Conservation (phyloP, 371 early-diverging fungal genomes). For the Mucor saturninus region DNA sequence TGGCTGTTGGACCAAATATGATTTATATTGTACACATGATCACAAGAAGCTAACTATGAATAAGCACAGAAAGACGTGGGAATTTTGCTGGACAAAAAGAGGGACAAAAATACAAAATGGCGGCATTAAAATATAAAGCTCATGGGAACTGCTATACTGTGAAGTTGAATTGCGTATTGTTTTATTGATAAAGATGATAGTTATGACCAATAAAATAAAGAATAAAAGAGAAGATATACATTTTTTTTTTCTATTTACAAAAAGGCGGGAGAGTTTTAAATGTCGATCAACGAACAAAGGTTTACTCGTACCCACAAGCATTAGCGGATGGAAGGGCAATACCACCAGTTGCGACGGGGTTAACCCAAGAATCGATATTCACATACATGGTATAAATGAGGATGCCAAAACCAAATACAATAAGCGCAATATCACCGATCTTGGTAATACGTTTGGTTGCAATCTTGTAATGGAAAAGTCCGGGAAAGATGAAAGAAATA, state of each 20-base stretch:
- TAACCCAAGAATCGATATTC: conserved; percentile 18
- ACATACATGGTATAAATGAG: conserved; percentile 45
- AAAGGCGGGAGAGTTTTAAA: neutral
- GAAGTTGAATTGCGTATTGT: too few relatives aligned
- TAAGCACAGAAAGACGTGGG: too few relatives aligned
- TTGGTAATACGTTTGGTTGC: conserved; percentile 39
- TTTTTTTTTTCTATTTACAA: neutral
- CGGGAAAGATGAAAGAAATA: conserved; percentile 54
- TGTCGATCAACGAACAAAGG: conserved; percentile 8
- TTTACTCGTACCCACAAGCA: neutral
- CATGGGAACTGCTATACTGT: too few relatives aligned
- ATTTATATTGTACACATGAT: too few relatives aligned
- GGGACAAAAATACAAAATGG: too few relatives aligned
- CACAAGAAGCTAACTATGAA: too few relatives aligned
- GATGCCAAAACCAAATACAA: conserved; percentile 61
- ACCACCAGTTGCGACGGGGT: conserved; percentile 22
- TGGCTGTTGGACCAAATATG: too few relatives aligned
- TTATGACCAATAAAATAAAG: neutral
- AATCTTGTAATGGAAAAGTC: conserved; percentile 69
- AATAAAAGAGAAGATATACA: neutral
- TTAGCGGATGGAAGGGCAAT: neutral
- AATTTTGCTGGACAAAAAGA: too few relatives aligned
- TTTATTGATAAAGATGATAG: too few relatives aligned
- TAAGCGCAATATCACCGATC: conserved; percentile 48
- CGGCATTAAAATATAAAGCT: too few relatives aligned